A percentile compares a stretch with the other conserved stretches of the same genome.
Conservation (phyloP, 2,329 filamentous ascomycete genomes). For the Alternaria rosae region DNA sequence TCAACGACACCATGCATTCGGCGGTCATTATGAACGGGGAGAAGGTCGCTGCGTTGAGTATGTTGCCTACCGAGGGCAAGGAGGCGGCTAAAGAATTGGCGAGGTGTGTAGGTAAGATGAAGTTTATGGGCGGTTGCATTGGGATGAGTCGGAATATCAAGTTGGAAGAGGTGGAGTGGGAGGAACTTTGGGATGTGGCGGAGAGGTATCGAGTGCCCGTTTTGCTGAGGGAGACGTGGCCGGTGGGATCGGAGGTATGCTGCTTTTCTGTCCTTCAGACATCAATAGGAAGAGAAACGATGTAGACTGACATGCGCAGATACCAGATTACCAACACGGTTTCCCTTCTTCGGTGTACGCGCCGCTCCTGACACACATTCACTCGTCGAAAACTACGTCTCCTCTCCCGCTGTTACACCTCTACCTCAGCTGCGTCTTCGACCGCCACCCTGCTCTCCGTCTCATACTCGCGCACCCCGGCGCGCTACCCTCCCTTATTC, state of each 20-base stretch:
- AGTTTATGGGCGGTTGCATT: slow-evolving; percentile 59
- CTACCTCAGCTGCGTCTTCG: slow-evolving; percentile 63
- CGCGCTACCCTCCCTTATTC: slow-evolving; percentile 64
- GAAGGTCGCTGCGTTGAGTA: slow-evolving; percentile 55
- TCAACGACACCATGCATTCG: slow-evolving; percentile 36
- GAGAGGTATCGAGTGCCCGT: slow-evolving; percentile 53
- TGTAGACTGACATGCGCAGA: slow-evolving; percentile 11
- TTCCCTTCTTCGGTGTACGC: slow-evolving; percentile 19
- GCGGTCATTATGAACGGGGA: slow-evolving; percentile 33
- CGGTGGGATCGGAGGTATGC: slow-evolving; percentile 24
- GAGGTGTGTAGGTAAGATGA: slow-evolving; percentile 53
- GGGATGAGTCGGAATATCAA: slow-evolving; percentile 50
- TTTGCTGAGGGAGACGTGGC: slow-evolving; percentile 31
- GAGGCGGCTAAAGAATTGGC: slow-evolving; percentile 48
- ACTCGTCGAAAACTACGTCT: slow-evolving; percentile 61
- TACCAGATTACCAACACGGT: slow-evolving; percentile 19
- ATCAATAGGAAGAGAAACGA: background rate
- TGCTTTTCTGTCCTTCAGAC: too few species aligned
- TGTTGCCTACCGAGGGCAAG: slow-evolving; percentile 49
- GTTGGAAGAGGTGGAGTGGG: slow-evolving; percentile 56
- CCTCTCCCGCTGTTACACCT: slow-evolving; percentile 60
- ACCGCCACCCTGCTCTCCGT: slow-evolving; percentile 62
- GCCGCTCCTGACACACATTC: slow-evolving; percentile 27
- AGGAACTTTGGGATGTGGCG: slow-evolving; percentile 52
- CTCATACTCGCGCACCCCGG: slow-evolving; percentile 62